phyloP scores from a whole-genome alignment of 2,329 filamentous ascomycete genomes.

The Raffaelea arxii region DNA sequence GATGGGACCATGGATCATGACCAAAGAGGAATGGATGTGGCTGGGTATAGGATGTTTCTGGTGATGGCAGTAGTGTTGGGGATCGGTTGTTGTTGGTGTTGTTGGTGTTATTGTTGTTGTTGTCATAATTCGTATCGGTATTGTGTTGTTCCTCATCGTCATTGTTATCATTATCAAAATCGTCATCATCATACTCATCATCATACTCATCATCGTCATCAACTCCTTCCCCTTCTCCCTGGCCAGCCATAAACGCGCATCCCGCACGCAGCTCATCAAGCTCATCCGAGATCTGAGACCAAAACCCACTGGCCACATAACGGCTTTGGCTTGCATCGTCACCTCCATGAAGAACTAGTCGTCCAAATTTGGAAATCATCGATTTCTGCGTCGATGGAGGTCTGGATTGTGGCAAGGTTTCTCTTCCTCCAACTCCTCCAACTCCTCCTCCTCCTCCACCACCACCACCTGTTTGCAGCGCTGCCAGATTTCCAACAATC shows the following conservation, averaged over 20 bases:
- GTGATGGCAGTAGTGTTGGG: no score
- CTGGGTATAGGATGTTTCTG: no score
- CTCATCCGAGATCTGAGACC: slow-evolving; percentile 47
- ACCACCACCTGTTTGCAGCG: no score
- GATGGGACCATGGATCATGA: slow-evolving; percentile 26
- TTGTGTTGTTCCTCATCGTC: background rate
- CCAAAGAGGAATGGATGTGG: slow-evolving; percentile 42
- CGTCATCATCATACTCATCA: slow-evolving; percentile 18
- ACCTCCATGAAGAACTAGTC: slow-evolving; percentile 37
- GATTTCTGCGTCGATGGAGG: background rate
- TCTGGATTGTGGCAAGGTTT: background rate
- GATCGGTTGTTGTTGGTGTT: no score
- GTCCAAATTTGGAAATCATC: slow-evolving; percentile 27
- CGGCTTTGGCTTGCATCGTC: slow-evolving; percentile 24
- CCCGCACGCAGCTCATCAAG: slow-evolving; percentile 35
- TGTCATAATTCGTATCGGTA: slow-evolving; percentile 11
- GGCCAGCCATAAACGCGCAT: slow-evolving; percentile 20
- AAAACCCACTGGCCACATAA: slow-evolving; percentile 44
- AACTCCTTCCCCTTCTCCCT: slow-evolving; percentile 20
- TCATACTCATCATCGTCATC: slow-evolving; percentile 22
- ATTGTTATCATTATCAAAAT: slow-evolving; percentile 19
- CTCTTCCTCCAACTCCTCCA: no score
- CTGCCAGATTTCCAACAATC: background rate
- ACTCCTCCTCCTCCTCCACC: no score
- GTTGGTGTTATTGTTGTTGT: slow-evolving; percentile 33